Evolutionary conservation across 164 flowering plant genomes (phyloP).

Genomic region (Vitis amurensis): DNA sequence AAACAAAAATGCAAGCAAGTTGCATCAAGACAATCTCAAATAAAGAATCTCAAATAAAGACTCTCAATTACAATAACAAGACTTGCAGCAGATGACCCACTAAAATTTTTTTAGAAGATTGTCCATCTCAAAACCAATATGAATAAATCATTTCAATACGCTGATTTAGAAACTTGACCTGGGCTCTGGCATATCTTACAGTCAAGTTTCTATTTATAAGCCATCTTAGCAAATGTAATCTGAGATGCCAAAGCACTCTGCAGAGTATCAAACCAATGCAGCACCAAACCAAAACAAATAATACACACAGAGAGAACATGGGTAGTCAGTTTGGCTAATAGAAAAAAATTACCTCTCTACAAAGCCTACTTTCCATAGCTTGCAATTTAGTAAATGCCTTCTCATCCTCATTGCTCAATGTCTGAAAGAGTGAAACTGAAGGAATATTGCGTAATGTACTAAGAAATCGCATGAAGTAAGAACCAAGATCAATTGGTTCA

Average conservation of each 20-base stretch:
- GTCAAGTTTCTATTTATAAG: too few relatives aligned
- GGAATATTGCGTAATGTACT: constrained; percentile 81
- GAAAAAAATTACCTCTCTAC: constrained; percentile 56
- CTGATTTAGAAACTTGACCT: too few relatives aligned
- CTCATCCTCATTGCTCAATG: constrained; percentile 72
- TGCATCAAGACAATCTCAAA: too few relatives aligned
- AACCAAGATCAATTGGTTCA: constrained; percentile 78
- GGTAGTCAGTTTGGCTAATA: not conserved
- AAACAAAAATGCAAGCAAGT: too few relatives aligned
- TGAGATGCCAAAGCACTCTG: not conserved
- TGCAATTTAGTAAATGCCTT: constrained; percentile 67
- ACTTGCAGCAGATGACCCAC: too few relatives aligned
- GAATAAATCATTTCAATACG: too few relatives aligned
- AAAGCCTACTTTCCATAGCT: constrained; percentile 64
- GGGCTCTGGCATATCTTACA: too few relatives aligned
- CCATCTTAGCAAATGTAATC: not conserved
- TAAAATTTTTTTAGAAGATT: too few relatives aligned
- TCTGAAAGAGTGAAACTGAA: constrained; percentile 81
- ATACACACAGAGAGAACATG: not conserved
- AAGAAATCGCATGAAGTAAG: constrained; percentile 78
- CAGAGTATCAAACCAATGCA: not conserved
- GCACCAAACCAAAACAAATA: not conserved
- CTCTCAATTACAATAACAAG: too few relatives aligned
- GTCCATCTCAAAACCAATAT: too few relatives aligned
- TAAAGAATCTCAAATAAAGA: too few relatives aligned